Conservation (phyloP, 345 rosid species). For the Pelargonium nanum region DNA sequence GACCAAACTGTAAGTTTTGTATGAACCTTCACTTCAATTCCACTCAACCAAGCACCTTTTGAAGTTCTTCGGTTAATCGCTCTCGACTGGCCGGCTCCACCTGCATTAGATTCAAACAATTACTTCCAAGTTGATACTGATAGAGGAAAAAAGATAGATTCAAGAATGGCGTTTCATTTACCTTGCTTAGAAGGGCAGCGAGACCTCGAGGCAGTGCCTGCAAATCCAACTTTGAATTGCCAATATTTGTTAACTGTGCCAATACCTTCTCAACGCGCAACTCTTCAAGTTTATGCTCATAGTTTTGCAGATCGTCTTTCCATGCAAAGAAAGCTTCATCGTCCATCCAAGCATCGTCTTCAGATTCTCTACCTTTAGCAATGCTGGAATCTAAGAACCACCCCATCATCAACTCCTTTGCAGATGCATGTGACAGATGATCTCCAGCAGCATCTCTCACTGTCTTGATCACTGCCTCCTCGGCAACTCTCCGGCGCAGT, state of each 20-base stretch:
- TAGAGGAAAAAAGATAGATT: conserved; percentile 8
- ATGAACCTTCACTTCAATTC: too few relatives aligned
- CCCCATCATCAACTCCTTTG: conserved; percentile 47
- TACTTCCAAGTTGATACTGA: conserved; percentile 6
- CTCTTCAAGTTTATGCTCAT: conserved; percentile 51
- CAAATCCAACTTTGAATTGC: conserved; percentile 58
- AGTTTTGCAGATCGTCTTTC: conserved; percentile 55
- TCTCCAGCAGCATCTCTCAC: conserved; percentile 63
- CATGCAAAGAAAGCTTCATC: conserved; percentile 79
- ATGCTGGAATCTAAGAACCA: conserved; percentile 65
- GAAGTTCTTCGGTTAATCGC: too few relatives aligned
- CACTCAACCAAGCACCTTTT: too few relatives aligned
- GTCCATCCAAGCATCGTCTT: conserved; percentile 68
- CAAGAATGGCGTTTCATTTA: conserved; percentile 20
- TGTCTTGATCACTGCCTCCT: conserved; percentile 51
- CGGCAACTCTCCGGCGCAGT: conserved; percentile 62
- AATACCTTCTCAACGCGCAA: conserved; percentile 64
- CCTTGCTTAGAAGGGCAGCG: conserved; percentile 79
- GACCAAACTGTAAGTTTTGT: too few relatives aligned
- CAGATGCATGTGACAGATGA: conserved; percentile 49
- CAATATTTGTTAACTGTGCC: conserved; percentile 50
- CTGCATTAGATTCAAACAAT: conserved; percentile 38
- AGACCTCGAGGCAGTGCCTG: conserved; percentile 82
- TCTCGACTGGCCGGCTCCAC: conserved; percentile 28
- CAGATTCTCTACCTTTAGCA: conserved; percentile 41